A percentile compares a stretch with the other conserved stretches of the same genome.
phyloP scores from a whole-genome alignment of 768 basidiomycete genomes.

The Calvatia gigantea region DNA sequence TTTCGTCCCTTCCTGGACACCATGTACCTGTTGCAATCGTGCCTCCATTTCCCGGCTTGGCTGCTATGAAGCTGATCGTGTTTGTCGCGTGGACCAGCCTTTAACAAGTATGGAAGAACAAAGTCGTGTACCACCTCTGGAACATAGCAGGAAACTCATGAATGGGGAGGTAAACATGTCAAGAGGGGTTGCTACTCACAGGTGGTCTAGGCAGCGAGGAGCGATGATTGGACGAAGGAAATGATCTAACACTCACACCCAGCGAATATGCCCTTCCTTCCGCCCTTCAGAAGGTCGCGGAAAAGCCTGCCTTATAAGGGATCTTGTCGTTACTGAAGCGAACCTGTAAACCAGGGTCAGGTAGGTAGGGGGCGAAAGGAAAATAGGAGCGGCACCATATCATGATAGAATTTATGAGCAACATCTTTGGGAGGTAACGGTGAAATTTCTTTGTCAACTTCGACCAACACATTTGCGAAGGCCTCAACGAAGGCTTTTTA shows the following conservation, averaged over 20 bases:
- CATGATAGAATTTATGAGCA: slow-evolving; percentile 89
- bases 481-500: slow-evolving; percentile 82
- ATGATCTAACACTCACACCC: slow-evolving; percentile 53
- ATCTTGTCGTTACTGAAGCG: slow-evolving; percentile 95
- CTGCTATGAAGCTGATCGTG: too few species aligned
- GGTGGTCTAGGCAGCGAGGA: slow-evolving; percentile 44
- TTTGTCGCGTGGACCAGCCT: neutral
- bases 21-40: slow-evolving; percentile 78
- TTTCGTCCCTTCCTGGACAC: slow-evolving; percentile 76
- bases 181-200: slow-evolving; percentile 52
- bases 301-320: slow-evolving; percentile 84
- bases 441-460: slow-evolving; percentile 82
- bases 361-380: neutral
- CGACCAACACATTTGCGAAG: slow-evolving; percentile 63
- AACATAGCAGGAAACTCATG: neutral
- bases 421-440: slow-evolving; percentile 89
- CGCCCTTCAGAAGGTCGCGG: slow-evolving; percentile 84
- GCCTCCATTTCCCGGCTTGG: slow-evolving; percentile 63
- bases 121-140: neutral
- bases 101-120: neutral
- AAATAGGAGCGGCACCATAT: slow-evolving; percentile 38
- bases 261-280: slow-evolving; percentile 88
- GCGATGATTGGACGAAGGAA: neutral
- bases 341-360: slow-evolving; percentile 41
- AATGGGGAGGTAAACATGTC: neutral